Evolutionary conservation across 257 asterid genomes (phyloP), one percentile per base, ranked within the genome.

Genomic region (Solanum chmielewskii): DNA sequence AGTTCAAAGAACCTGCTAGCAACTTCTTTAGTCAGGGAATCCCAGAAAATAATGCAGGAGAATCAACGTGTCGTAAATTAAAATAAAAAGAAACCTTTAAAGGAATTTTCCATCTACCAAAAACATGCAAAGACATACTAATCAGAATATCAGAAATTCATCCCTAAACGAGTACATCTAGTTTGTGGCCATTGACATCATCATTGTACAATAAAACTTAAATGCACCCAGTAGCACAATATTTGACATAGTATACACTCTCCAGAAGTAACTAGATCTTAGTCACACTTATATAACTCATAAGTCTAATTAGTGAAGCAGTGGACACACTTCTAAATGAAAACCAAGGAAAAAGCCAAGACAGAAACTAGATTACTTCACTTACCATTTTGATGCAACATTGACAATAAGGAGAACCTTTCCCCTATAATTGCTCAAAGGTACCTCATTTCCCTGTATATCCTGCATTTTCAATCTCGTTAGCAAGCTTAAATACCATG

Each of bases 341-440:
- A 74, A 25, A 14, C 47, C 31, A 73, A 70, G 27, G 68, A 47
- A 80, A 80, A 52, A 29, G 0, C 10, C 29, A 47, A 29, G 84
- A 45, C 42, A 81, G 29, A 45, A 49, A 29, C 85, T 16, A 83
- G 39, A 84, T 41, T 9, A n/a, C 45, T 49, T 69, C 85, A 78
- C 47, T 83, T 92, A 94, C 98, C 98, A 94, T 89, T 94, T 92
- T 7, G 98, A 96, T 88, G 99, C 99, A 84, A 94, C 98, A 89
- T 96, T 94, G 83, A 96, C 98, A 45, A 96, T 88, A 85, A 96
- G 93, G 86, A 94, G 90, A 88, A 93, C 98, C 90, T 94, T 94
- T 78, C 98, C 98, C 35, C 47, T 86, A 91, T 96, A 96, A 88
- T 89, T 92, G 92, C 94, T 91, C 86, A 96, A 91, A 77, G 95